Evolutionary conservation across 495 filamentous ascomycete species (phyloP), one percentile per base, ranked within the genome.

Genomic region (Podospora bellae-mahoneyi): DNA sequence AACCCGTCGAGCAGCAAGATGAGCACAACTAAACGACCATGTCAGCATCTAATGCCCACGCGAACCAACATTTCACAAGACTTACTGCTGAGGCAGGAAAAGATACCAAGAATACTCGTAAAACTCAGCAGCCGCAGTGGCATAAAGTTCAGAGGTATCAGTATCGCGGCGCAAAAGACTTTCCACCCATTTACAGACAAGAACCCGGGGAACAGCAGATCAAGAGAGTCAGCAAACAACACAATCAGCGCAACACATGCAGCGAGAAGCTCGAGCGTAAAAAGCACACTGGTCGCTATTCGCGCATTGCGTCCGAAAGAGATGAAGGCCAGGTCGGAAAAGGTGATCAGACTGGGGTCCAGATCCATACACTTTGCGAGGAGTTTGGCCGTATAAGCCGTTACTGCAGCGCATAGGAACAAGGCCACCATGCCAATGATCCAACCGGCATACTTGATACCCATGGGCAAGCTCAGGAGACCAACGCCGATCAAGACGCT

Each of bases 161-260:
- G 79, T 58, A 96, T 83, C 48, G 95, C 55, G 5, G 92, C 90
- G 79, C 92, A 96, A 27, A 97, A 75, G 10, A 97, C 82, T 78
- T 99, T 98, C 93, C 94, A 97, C 64, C 89, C 83, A 0, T 87
- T 80, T 16, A 90, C 80, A 62, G 86, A 89, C 73, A 92, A 81
- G 2, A 78, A 60, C 3, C 85, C 87, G 1, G 93, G 93, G 54
- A 97, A 85, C 62, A 99, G 77, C 23, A 88, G 86, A 71, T 93
- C 83, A 60, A 98, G 82, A 66, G 91, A 95, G 76, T 99, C 95
- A 53, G 92, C 92, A 76, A 99, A 99, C 16, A 99, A 86, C 7
- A 99, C 91, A 55, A 97, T 88, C 2, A 98, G 86, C 34, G 95
- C 95, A 53, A 98, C 93, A 74, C 91, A 94, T 27, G 94, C 90